Evolutionary conservation across 2,329 filamentous ascomycete genomes (phyloP).

Genomic region (Diaporthe helianthi): DNA sequence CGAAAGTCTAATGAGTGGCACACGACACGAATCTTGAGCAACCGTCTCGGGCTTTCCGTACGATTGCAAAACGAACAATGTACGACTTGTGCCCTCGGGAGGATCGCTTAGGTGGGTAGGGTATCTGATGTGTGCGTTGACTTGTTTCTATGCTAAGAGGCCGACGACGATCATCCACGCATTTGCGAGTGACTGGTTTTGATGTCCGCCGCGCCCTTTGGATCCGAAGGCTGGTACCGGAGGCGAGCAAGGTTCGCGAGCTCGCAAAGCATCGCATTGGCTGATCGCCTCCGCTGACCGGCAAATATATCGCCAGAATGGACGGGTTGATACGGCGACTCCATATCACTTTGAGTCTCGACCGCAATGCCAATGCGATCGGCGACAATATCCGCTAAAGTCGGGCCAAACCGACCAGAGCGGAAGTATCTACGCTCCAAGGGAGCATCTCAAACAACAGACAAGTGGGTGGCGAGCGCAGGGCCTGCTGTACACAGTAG

Average conservation of each 20-base stretch:
- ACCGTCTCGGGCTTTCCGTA: neutral
- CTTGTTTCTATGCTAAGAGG: constrained; percentile 27
- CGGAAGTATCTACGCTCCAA: neutral
- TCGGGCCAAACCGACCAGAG: constrained; percentile 13
- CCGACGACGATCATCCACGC: neutral
- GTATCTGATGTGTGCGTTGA: neutral
- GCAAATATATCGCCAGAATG: neutral
- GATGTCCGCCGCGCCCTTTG: neutral
- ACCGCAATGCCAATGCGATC: constrained; percentile 14
- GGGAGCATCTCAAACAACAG: constrained; percentile 25
- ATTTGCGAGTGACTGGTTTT: neutral
- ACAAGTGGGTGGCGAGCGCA: constrained; percentile 15
- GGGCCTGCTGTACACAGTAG: too few species aligned
- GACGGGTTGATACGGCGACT: neutral
- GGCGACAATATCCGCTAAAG: neutral
- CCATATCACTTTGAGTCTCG: neutral
- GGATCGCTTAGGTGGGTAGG: neutral
- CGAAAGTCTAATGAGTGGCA: constrained; percentile 2
- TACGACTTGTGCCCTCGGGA: neutral
- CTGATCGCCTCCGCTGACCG: neutral
- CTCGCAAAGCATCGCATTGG: constrained; percentile 1
- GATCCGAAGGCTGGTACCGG: neutral
- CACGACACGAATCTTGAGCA: constrained; percentile 6
- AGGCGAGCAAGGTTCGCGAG: neutral
- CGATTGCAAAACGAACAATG: neutral